These are phyloP conservation scores for Trichoderma sp. DNA, from an alignment of 2,329 filamentous ascomycete genomes.

Conservation along the genomic window DNA sequence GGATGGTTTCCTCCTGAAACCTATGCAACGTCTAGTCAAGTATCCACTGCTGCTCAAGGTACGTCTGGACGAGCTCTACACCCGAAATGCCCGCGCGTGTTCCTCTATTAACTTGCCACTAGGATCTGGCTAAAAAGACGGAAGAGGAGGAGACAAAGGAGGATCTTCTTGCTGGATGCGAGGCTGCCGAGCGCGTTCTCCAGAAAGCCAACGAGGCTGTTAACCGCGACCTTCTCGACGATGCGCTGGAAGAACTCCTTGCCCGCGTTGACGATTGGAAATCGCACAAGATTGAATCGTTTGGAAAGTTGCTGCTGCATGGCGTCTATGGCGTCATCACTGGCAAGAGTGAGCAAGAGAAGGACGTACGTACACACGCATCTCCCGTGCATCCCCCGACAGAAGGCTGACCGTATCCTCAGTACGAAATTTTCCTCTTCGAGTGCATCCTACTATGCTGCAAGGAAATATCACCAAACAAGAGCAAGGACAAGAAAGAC, in stretches of 20 bases:
- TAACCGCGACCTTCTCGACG: constrained; percentile 77
- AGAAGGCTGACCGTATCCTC: background rate
- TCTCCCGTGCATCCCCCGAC: background rate
- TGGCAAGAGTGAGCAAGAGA: constrained; percentile 82
- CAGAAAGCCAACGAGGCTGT: constrained; percentile 87
- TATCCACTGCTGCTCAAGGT: constrained; percentile 89
- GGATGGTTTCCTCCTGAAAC: constrained; percentile 90
- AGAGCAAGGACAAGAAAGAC: constrained; percentile 74
- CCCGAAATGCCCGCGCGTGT: background rate
- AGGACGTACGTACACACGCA: constrained; percentile 62
- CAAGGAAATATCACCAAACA: constrained; percentile 87
- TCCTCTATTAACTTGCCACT: background rate
- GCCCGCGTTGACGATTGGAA: constrained; percentile 95
- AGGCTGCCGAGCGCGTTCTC: constrained; percentile 76
- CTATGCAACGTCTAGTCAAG: constrained; percentile 92
- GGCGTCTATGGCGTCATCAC: constrained; percentile 92
- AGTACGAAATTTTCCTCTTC: constrained; percentile 98
- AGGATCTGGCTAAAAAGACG: constrained; percentile 85
- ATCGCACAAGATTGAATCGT: constrained; percentile 82
- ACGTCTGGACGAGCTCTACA: constrained; percentile 25
- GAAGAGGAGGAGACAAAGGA: constrained; percentile 67
- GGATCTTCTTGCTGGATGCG: constrained; percentile 74
- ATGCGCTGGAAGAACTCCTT: constrained; percentile 79
- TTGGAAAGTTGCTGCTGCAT: constrained; percentile 82
- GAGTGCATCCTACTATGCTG: constrained; percentile 93